Percentiles rank a stretch among this genome's conserved stretches.
Conservation (phyloP, 192 early-diverging fungal species). For the Nowakowskiella sp. region DNA sequence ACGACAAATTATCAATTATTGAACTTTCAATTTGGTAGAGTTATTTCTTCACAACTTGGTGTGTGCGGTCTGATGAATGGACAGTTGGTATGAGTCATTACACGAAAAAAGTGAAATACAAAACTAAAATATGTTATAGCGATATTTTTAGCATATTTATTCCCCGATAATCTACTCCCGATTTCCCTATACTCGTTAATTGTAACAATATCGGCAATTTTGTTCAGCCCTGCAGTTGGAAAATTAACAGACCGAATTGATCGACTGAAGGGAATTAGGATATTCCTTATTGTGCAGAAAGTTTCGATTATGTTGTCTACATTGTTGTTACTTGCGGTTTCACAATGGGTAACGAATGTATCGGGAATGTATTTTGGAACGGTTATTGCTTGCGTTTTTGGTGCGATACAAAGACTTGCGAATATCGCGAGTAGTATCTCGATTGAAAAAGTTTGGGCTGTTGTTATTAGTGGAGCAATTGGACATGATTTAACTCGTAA, state of each 20-base stretch:
- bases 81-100: constrained; percentile 17
- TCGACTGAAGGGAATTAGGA: constrained; percentile 7
- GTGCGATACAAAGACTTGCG: constrained; percentile 21
- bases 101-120: background rate
- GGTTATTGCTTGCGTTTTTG: constrained; percentile 6
- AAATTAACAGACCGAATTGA: constrained; percentile 11
- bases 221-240: constrained; percentile 23
- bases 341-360: background rate
- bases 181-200: constrained; percentile 29
- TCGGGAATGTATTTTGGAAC: constrained; percentile 11
- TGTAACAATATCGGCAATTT: constrained; percentile 22
- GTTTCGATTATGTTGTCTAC: constrained; percentile 25
- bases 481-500: constrained; percentile 4
- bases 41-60: constrained; percentile 41
- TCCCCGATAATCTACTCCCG: constrained; percentile 21
- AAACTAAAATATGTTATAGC: constrained; percentile 3
- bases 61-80: constrained; percentile 33
- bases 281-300: constrained; percentile 28
- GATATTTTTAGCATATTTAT: constrained; percentile 28
- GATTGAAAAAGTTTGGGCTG: constrained; percentile 37
- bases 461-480: constrained; percentile 20
- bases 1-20: too few relatives aligned
- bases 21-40: too few relatives aligned
- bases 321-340: constrained; percentile 15
- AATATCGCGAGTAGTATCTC: constrained; percentile 26